These are phyloP conservation scores for Aspergillus aculeatinus DNA, from an alignment of 2,329 filamentous ascomycete species.

Conservation along the genomic window DNA sequence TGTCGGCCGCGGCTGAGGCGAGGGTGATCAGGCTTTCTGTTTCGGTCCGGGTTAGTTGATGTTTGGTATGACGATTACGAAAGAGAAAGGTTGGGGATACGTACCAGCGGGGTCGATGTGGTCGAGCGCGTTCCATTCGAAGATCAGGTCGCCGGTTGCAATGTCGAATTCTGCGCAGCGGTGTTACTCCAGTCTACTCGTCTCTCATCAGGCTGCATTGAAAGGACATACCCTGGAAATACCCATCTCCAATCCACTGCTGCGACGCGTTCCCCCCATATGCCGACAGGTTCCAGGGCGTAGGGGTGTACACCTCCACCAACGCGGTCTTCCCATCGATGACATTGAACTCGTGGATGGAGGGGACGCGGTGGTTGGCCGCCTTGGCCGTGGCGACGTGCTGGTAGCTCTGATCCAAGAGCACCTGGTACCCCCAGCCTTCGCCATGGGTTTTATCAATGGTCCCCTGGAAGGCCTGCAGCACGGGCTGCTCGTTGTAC, in stretches of 20 bases:
- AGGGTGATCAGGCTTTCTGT: slow-evolving; percentile 49
- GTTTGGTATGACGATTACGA: too few relatives aligned
- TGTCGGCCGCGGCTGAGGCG: slow-evolving; percentile 46
- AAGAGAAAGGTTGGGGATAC: slow-evolving; percentile 12
- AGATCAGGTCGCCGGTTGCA: slow-evolving; percentile 55
- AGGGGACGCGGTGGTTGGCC: slow-evolving; percentile 47
- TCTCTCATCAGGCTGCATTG: slow-evolving; percentile 11
- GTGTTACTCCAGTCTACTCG: background rate
- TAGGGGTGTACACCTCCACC: slow-evolving; percentile 55
- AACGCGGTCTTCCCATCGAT: slow-evolving; percentile 54
- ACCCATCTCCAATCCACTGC: slow-evolving; percentile 57
- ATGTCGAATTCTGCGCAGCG: slow-evolving; percentile 44
- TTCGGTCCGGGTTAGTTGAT: too few relatives aligned
- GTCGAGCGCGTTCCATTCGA: slow-evolving; percentile 60
- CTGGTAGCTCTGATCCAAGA: slow-evolving; percentile 57
- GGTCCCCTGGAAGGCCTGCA: slow-evolving; percentile 56
- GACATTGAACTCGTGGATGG: slow-evolving; percentile 58
- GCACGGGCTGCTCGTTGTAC: slow-evolving; percentile 54
- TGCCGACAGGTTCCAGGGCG: slow-evolving; percentile 45
- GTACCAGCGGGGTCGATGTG: slow-evolving; percentile 54
- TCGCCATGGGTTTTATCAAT: slow-evolving; percentile 54
- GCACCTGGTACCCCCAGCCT: slow-evolving; percentile 55
- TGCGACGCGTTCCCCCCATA: slow-evolving; percentile 51
- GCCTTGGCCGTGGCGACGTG: slow-evolving; percentile 55
- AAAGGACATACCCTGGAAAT: slow-evolving; percentile 51